These are phyloP conservation scores for Apiospora saccharicola DNA, from an alignment of 2,329 filamentous ascomycete species.

Conservation along the genomic window DNA sequence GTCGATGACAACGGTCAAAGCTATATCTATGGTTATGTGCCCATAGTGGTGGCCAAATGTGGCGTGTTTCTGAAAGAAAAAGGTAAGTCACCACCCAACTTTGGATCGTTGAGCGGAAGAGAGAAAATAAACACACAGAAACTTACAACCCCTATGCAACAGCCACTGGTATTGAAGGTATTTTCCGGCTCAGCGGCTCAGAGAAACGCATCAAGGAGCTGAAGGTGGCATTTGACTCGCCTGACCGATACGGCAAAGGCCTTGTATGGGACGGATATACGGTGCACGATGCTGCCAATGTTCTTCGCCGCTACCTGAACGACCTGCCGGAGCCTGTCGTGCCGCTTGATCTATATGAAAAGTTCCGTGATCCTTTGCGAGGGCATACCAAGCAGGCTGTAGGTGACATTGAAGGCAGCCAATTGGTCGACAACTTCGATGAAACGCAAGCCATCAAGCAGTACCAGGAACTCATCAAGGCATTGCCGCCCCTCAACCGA, in stretches of 20 bases:
- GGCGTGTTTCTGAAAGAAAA: constrained; percentile 98
- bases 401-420: constrained; percentile 71
- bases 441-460: constrained; percentile 77
- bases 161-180: constrained; percentile 96
- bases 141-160: constrained; percentile 28
- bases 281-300: constrained; percentile 97
- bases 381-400: constrained; percentile 75
- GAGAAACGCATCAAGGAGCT: constrained; percentile 99
- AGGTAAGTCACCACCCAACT: constrained; percentile 64
- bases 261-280: constrained; percentile 98
- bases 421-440: constrained; percentile 78
- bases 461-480: constrained; percentile 91
- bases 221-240: constrained; percentile 89
- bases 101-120: neutral
- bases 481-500: constrained; percentile 89
- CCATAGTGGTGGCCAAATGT: constrained; percentile 97
- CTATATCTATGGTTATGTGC: constrained; percentile 98
- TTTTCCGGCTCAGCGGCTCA: constrained; percentile 94
- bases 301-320: constrained; percentile 93
- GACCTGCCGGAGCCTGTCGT: constrained; percentile 97
- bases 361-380: constrained; percentile 84
- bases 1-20: constrained; percentile 91
- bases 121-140: neutral
- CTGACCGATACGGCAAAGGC: constrained; percentile 94
- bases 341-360: constrained; percentile 89